Percentiles rank a stretch among this genome's conserved stretches.
Conservation (phyloP, 768 basidiomycete genomes). For the Suillus cothurnatus region DNA sequence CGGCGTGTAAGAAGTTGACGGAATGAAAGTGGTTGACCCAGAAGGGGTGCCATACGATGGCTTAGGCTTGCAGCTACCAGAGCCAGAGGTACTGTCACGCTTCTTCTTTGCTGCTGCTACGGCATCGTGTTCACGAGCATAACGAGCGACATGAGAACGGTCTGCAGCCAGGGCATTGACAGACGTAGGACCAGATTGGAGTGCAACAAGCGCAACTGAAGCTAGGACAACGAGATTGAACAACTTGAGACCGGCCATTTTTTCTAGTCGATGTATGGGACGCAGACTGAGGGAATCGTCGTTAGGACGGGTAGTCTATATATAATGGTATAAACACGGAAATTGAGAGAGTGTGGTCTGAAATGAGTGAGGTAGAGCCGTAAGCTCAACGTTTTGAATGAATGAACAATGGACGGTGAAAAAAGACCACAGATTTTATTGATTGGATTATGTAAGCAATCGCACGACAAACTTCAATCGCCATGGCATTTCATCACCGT, state of each 20-base stretch:
- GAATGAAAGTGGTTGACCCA: constrained; percentile 10
- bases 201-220: constrained; percentile 57
- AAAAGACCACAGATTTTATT: background rate
- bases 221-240: constrained; percentile 61
- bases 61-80: constrained; percentile 61
- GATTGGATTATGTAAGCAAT: constrained; percentile 24
- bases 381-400: constrained; percentile 27
- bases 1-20: constrained; percentile 18
- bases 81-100: constrained; percentile 39
- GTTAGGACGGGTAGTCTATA: constrained; percentile 1
- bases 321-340: constrained; percentile 10
- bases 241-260: constrained; percentile 54
- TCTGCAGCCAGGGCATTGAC: constrained; percentile 55
- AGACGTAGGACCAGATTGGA: constrained; percentile 47
- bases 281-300: constrained; percentile 9
- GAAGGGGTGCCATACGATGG: constrained; percentile 30
- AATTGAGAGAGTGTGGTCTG: constrained; percentile 25
- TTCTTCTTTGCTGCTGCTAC: constrained; percentile 51
- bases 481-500: constrained; percentile 29
- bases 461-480: constrained; percentile 19
- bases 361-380: constrained; percentile 18
- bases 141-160: constrained; percentile 44
- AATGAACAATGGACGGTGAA: constrained; percentile 14
- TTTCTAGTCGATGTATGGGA: constrained; percentile 3
- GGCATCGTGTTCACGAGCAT: constrained; percentile 43